Conservation (phyloP, 495 filamentous ascomycete genomes). For the Xylaria intraflava region DNA sequence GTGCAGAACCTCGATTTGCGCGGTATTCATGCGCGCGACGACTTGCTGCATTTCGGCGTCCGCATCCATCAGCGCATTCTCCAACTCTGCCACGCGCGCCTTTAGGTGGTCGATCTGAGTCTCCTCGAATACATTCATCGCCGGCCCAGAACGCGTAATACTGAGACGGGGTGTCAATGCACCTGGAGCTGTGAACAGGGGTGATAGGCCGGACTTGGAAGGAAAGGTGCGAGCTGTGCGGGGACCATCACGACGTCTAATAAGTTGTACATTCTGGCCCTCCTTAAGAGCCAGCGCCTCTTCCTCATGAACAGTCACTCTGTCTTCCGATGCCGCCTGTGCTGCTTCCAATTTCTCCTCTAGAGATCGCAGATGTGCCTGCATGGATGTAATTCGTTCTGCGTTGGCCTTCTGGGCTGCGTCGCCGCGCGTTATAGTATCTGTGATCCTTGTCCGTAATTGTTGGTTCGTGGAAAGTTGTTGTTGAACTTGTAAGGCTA, state of each 20-base stretch:
- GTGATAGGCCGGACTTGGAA: conserved; percentile 55
- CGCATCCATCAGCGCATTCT: conserved; percentile 71
- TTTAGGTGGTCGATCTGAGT: conserved; percentile 67
- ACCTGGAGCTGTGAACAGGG: conserved; percentile 48
- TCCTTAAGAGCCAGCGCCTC: conserved; percentile 70
- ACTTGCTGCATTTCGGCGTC: conserved; percentile 95
- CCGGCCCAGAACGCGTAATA: conserved; percentile 33
- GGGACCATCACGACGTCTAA: conserved; percentile 56
- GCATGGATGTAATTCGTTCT: conserved; percentile 72
- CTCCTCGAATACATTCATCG: conserved; percentile 42
- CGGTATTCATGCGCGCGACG: conserved; percentile 81
- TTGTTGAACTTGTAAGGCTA: conserved; percentile 66
- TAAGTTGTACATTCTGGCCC: conserved; percentile 68
- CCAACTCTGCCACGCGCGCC: conserved; percentile 69
- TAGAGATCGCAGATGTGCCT: conserved; percentile 66
- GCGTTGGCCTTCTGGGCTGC: conserved; percentile 73
- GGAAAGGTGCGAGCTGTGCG: conserved; percentile 39
- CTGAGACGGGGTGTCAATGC: conserved; percentile 44
- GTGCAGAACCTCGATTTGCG: conserved; percentile 89
- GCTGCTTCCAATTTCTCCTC: conserved; percentile 80
- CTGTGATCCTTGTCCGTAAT: conserved; percentile 72
- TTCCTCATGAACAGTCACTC: conserved; percentile 75
- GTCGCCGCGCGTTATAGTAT: conserved; percentile 82
- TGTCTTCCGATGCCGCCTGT: conserved; percentile 81
- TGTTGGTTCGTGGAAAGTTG: conserved; percentile 71